phyloP scores from a whole-genome alignment of 2,329 filamentous ascomycete species.

The Xylariaceae sp. region DNA sequence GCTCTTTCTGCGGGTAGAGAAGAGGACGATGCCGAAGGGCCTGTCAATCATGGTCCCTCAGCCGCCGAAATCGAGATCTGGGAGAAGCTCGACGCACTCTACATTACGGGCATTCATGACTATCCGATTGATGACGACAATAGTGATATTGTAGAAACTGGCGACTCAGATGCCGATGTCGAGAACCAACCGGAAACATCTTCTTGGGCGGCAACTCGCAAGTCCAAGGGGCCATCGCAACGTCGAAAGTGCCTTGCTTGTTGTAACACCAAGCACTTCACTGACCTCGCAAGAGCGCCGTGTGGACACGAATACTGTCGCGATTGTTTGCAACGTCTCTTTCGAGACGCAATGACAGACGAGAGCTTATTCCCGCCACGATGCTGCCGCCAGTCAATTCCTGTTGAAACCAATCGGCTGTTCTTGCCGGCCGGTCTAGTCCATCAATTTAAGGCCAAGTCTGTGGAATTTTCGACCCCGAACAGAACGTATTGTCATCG shows the following conservation, averaged over 20 bases:
- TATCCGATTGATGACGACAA: too few relatives aligned
- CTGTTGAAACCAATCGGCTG: conserved; percentile 30
- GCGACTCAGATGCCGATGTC: too few relatives aligned
- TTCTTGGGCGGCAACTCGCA: too few relatives aligned
- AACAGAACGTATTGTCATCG: conserved; percentile 51
- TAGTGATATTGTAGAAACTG: too few relatives aligned
- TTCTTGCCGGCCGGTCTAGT: conserved; percentile 38
- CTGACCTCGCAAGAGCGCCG: conserved; percentile 14
- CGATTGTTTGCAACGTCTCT: conserved; percentile 44
- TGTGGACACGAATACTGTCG: conserved; percentile 49
- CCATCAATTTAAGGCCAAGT: conserved; percentile 40
- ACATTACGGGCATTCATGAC: too few relatives aligned
- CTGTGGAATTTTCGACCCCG: conserved; percentile 45
- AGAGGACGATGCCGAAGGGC: too few relatives aligned
- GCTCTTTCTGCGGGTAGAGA: too few relatives aligned
- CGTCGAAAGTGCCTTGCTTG: conserved; percentile 17
- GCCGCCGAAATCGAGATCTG: conserved; percentile 2
- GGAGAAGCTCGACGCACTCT: neutral
- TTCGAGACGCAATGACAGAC: conserved; percentile 42
- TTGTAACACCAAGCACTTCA: conserved; percentile 10
- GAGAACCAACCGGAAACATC: too few relatives aligned
- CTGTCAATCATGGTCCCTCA: too few relatives aligned
- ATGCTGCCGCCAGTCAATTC: conserved; percentile 48
- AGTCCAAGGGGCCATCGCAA: too few relatives aligned
- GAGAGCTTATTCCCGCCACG: conserved; percentile 54